Evolutionary conservation across 2,329 filamentous ascomycete genomes (phyloP), one percentile per base, ranked within the genome.

Genomic region (Colletotrichum tabaci): DNA sequence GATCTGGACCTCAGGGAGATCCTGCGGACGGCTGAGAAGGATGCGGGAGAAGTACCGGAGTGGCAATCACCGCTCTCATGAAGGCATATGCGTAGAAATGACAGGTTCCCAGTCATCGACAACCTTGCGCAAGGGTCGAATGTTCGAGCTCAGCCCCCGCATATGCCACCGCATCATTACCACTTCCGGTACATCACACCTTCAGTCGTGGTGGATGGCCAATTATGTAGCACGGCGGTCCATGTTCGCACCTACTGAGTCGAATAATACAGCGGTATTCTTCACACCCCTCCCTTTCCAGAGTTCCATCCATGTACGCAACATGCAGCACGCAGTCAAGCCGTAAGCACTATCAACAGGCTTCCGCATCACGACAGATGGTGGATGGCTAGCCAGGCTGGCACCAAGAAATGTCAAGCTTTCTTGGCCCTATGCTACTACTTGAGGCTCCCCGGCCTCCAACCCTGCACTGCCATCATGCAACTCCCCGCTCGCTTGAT

Each of bases 331-430:
- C 30, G 44, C 42, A 62, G 47, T 68, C 35, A 26, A 58, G 30
- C 21, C 16, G 58, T 71, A 55, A 53, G 46, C 60, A 42, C 46
- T 55, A 21, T 47, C 46, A 47, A 3, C 40, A 30, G 38, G 42
- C 56, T 50, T 16, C 56, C 44, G 35, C 44, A 30, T 56, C 42
- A 35, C 30, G 15, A 26, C 30, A 38, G 52, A 62, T 40, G 15
- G 35, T 42, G 46, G 52, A 58, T 58, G 44, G 49, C 44, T 26
- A 57, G 52, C 50, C 65, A 60, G 65, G 65, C 40, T 60, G 58
- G 65, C 40, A 53, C 35, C 63, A 53, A 46, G 42, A 57, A 23
- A 15, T 7, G 57, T 53, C 58, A 68, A 68, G 65, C 65, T 68
- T 68, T 58, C 53, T 68, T 7, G 52, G 52, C 58, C 53, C 42